These are phyloP conservation scores for Bimuria novae-zelandiae DNA, from an alignment of 2,329 filamentous ascomycete species.

Conservation along the genomic window DNA sequence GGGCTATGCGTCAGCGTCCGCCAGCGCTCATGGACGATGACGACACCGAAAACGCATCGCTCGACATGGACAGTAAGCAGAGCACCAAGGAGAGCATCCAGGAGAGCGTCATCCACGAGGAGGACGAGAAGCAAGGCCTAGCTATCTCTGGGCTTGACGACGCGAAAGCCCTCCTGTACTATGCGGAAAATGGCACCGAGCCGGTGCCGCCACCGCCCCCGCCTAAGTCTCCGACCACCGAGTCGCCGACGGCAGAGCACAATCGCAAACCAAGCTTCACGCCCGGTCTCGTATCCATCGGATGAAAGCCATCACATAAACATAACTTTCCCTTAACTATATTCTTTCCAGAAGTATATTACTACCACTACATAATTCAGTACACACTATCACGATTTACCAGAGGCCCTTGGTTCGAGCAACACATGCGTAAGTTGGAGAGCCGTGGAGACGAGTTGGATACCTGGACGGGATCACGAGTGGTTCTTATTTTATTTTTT, in stretches of 20 bases:
- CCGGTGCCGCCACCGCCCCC: background rate
- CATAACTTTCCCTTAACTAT: background rate
- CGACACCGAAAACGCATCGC: constrained; percentile 39
- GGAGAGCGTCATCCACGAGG: constrained; percentile 43
- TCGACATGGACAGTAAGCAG: constrained; percentile 30
- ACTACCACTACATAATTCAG: constrained; percentile 6
- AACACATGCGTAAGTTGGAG: no score
- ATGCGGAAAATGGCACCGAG: constrained; percentile 30
- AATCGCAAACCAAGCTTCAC: constrained; percentile 20
- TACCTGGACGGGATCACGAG: no score
- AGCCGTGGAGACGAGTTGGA: no score
- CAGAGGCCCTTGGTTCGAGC: no score
- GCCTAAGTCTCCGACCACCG: background rate
- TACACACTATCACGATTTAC: no score
- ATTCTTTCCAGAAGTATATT: constrained; percentile 8
- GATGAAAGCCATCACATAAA: constrained; percentile 1
- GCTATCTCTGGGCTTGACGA: constrained; percentile 45
- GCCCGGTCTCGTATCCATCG: constrained; percentile 11
- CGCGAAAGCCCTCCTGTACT: constrained; percentile 41
- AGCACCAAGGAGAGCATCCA: constrained; percentile 44
- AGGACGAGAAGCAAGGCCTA: constrained; percentile 44
- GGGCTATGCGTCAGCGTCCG: constrained; percentile 84
- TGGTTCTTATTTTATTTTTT: no score
- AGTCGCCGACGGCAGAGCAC: constrained; percentile 7
- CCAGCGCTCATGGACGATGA: constrained; percentile 76